phyloP scores from a whole-genome alignment of 371 early-diverging fungal species.

The Mortierella sp. region DNA sequence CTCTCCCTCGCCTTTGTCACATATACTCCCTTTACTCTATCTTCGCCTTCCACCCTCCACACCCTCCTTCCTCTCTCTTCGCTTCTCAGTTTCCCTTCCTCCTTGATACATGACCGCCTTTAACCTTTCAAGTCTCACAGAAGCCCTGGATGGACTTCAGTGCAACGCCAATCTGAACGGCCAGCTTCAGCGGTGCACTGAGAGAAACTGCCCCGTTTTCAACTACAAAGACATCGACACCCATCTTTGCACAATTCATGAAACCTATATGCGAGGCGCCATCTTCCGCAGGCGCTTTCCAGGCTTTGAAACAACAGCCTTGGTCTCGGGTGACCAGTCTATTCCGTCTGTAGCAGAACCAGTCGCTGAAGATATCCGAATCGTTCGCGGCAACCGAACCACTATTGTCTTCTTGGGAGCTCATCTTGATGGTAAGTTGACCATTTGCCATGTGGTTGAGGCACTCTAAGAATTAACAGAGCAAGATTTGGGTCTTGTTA shows the following conservation, averaged over 20 bases:
- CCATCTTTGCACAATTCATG: neutral
- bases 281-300: neutral
- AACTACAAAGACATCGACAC: neutral
- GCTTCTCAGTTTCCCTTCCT: neutral
- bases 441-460: neutral
- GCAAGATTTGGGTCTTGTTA: no score
- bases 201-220: neutral
- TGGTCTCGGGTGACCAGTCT: neutral
- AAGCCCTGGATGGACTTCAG: neutral
- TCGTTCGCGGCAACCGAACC: neutral
- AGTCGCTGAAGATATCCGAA: neutral
- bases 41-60: neutral
- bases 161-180: neutral
- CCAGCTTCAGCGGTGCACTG: neutral
- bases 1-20: no score
- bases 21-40: no score
- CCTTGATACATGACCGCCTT: neutral
- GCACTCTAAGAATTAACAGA: neutral
- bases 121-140: neutral
- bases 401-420: neutral
- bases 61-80: neutral
- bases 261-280: neutral
- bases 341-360: neutral
- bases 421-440: neutral
- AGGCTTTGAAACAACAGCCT: neutral